Conservation (phyloP, 345 rosid species). For the Clausena lansium region DNA sequence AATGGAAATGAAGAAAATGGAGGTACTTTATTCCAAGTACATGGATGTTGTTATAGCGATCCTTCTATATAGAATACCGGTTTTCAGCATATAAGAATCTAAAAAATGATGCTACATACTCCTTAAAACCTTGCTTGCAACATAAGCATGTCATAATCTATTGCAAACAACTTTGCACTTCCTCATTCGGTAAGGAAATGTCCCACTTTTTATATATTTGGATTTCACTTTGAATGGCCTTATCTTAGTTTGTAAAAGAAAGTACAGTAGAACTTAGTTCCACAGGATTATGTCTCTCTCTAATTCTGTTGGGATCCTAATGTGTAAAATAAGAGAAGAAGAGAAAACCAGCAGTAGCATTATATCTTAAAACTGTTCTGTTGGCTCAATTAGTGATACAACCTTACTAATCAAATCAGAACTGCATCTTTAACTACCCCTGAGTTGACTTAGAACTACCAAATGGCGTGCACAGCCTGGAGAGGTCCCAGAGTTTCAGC, state of each 20-base stretch:
- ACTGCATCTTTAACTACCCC: no score
- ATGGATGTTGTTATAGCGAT: neutral
- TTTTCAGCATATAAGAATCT: neutral
- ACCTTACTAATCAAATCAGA: no score
- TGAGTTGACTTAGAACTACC: no score
- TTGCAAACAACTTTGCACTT: neutral
- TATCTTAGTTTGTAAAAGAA: no score
- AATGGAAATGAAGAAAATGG: conserved; percentile 88
- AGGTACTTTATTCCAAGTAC: conserved; percentile 43
- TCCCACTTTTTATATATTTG: neutral
- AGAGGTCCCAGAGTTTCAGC: no score
- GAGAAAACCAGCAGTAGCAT: no score
- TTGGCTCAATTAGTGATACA: no score
- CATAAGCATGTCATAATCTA: conserved; percentile 2
- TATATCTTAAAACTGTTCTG: no score
- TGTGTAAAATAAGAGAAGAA: no score
- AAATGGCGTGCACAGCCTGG: no score
- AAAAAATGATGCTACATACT: neutral
- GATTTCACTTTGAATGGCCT: neutral
- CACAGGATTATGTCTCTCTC: neutral
- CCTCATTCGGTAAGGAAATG: neutral
- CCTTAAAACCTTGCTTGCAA: neutral
- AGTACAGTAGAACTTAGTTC: neutral
- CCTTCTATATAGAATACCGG: neutral
- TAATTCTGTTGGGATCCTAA: no score